Evolutionary conservation across 768 basidiomycete species (phyloP).

Genomic region (Mrakia blollopis): DNA sequence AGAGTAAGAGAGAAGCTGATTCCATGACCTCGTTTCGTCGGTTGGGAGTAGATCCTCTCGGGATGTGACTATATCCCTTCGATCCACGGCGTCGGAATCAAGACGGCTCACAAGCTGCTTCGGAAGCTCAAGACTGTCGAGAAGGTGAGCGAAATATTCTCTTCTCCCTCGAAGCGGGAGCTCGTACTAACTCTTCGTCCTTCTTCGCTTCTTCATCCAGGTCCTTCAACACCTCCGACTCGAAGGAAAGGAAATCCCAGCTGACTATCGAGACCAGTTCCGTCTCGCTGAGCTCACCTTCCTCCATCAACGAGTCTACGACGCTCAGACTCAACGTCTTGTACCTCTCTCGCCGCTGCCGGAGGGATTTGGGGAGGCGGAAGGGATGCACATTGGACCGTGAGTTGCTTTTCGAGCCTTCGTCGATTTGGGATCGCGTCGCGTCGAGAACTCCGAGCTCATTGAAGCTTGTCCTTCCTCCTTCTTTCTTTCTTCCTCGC

Average conservation of each 20-base stretch:
- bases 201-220: slow-evolving; percentile 32
- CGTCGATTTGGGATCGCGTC: background rate
- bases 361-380: slow-evolving; percentile 54
- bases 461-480: slow-evolving; percentile 25
- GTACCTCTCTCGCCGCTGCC: slow-evolving; percentile 65
- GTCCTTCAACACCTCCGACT: slow-evolving; percentile 67
- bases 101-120: slow-evolving; percentile 79
- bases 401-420: slow-evolving; percentile 64
- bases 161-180: no score
- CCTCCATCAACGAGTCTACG: slow-evolving; percentile 85
- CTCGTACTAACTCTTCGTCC: background rate
- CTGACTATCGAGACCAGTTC: slow-evolving; percentile 68
- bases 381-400: slow-evolving; percentile 50
- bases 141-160: slow-evolving; percentile 48
- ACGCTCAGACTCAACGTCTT: slow-evolving; percentile 60
- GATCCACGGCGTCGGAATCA: slow-evolving; percentile 85
- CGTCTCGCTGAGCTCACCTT: slow-evolving; percentile 84
- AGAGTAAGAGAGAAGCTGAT: background rate
- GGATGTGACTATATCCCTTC: slow-evolving; percentile 59
- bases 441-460: background rate
- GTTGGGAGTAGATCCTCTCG: slow-evolving; percentile 41
- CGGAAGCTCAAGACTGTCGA: slow-evolving; percentile 81
- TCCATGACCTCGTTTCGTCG: background rate
- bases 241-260: slow-evolving; percentile 84
- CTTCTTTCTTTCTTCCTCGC: slow-evolving; percentile 23